Evolutionary conservation across 495 filamentous ascomycete species (phyloP).

Genomic region (Echria macrotheca): DNA sequence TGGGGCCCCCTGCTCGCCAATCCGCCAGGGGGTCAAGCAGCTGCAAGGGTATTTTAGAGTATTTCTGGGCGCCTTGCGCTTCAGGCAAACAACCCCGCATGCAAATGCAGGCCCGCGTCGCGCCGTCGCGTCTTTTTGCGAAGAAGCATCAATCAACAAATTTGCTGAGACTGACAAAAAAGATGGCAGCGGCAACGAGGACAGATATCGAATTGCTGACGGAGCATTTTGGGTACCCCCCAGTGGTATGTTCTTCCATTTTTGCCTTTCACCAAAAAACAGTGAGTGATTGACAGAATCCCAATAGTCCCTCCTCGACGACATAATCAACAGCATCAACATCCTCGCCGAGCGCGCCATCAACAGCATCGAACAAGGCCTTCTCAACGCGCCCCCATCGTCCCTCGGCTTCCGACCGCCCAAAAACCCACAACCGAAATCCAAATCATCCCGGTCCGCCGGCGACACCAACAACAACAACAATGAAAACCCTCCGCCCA

Average conservation of each 20-base stretch:
- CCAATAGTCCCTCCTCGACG: constrained; percentile 92
- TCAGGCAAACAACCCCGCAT: constrained; percentile 19
- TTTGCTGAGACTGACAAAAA: neutral
- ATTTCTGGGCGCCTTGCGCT: constrained; percentile 24
- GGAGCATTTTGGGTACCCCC: constrained; percentile 93
- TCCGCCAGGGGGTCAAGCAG: too few relatives aligned
- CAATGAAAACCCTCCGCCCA: constrained; percentile 18
- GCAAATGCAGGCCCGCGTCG: too few relatives aligned
- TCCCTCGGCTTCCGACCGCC: constrained; percentile 65
- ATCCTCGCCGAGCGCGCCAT: constrained; percentile 80
- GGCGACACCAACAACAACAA: constrained; percentile 26
- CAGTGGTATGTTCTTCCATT: constrained; percentile 56
- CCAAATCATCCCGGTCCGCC: too few relatives aligned
- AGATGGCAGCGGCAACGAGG: constrained; percentile 13
- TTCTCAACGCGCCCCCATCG: constrained; percentile 64
- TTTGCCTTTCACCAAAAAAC: neutral
- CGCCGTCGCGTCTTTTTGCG: constrained; percentile 1
- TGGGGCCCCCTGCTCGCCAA: too few relatives aligned
- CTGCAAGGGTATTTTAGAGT: neutral
- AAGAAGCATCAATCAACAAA: constrained; percentile 10
- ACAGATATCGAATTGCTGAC: constrained; percentile 74
- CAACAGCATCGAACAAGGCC: constrained; percentile 72
- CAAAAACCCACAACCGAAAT: too few relatives aligned
- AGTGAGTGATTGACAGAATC: too few relatives aligned
- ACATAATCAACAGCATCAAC: constrained; percentile 95